phyloP scores from a whole-genome alignment of 345 rosid species.

The Populus nigra region DNA sequence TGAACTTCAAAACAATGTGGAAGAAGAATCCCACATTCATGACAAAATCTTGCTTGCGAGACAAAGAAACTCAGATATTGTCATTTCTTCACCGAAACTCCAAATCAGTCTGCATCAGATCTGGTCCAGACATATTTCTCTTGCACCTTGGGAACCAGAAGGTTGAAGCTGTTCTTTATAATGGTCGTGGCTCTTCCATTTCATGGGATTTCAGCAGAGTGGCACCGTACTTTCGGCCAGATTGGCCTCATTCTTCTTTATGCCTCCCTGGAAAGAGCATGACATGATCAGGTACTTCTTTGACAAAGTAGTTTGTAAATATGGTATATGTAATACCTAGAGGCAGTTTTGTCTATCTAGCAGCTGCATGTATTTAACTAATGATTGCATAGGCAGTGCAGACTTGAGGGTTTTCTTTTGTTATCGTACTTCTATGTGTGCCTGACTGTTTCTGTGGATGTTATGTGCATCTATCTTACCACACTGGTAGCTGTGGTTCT shows the following conservation, averaged over 20 bases:
- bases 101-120: slow-evolving; percentile 42
- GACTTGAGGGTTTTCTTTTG: no score
- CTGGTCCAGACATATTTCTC: slow-evolving; percentile 40
- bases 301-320: not conserved
- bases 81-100: slow-evolving; percentile 42
- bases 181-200: slow-evolving; percentile 45
- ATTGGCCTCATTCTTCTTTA: slow-evolving; percentile 48
- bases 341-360: not conserved
- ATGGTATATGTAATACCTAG: not conserved
- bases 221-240: slow-evolving; percentile 48
- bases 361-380: not conserved
- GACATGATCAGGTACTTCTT: not conserved
- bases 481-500: no score
- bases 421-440: no score
- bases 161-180: slow-evolving; percentile 44
- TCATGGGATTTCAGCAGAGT: slow-evolving; percentile 54
- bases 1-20: slow-evolving; percentile 55
- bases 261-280: not conserved
- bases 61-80: slow-evolving; percentile 53
- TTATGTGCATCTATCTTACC: no score
- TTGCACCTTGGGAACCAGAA: slow-evolving; percentile 15
- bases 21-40: slow-evolving; percentile 38
- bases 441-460: no score
- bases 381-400: no score
- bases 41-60: slow-evolving; percentile 20